Evolutionary conservation across 352 stramenopile species (phyloP), one percentile per base, ranked within the genome.

Genomic region (Pelagophyceae sp.): DNA sequence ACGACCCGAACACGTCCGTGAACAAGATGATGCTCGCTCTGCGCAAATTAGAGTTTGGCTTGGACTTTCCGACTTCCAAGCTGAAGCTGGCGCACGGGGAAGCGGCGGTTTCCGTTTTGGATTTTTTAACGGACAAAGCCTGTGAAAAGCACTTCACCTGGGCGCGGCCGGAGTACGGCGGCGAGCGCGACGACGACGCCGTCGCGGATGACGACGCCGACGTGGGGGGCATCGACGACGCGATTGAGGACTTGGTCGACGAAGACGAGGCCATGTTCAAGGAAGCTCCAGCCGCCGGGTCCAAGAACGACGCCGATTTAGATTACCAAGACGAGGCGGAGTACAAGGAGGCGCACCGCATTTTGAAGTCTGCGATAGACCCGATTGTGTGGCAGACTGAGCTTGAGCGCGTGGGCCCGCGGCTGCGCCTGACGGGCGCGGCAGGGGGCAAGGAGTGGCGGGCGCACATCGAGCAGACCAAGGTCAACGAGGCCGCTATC

Each of bases 11-110:
- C 78, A 87, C 82, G 23, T 69, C 69, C 23, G 80, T 81, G 2
- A 87, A 88, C 72, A 90, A 88, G 51, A 40, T 89, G 27, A 86
- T 89, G 80, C 77, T 87, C 20, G 82, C 83, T n/a, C 79, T 90
- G 0, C 82, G 81, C 51, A 72, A 80, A 0, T 72, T 88, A 19
- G 81, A 80, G 25, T 87, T 85, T 31, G 83, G 84, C 32, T 38
- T 78, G 0, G 80, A 87, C 69, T 90, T 90, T 38, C 77, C 86
- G 0, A 54, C 80, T 27, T 82, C 81, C 1, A 80, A 80, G 50
- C 79, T 90, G 38, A 84, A 82, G 77, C 76, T 79, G 69, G 83
- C 78, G 35, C 84, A 87, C 71, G 86, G 86, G 33, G 81, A 90
- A 23, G 70, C 82, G 15, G 83, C 85, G 27, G 84, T 77, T 20